Conservation (phyloP, 2,329 filamentous ascomycete genomes). For the Colletotrichum gigasporum region DNA sequence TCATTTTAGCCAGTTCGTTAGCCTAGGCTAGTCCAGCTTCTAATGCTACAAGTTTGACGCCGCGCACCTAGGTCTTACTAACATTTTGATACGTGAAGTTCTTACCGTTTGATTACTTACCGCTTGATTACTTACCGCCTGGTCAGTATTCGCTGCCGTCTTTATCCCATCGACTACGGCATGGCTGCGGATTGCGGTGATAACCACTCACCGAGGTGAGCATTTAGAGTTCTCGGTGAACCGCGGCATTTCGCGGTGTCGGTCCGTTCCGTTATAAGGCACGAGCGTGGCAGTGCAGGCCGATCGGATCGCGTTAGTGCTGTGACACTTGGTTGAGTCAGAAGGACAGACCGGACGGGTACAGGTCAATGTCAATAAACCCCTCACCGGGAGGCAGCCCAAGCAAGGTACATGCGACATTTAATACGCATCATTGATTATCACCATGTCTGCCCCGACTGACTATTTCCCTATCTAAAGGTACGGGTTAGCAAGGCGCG, state of each 20-base stretch:
- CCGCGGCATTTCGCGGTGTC: not conserved
- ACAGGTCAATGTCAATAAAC: conserved; percentile 24
- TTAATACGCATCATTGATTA: not conserved
- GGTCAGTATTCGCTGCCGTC: too few species aligned
- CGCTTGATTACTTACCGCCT: too few species aligned
- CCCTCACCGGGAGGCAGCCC: conserved; percentile 27
- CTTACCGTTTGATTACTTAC: too few species aligned
- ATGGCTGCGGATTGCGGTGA: too few species aligned
- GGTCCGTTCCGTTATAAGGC: conserved; percentile 9
- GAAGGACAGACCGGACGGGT: not conserved
- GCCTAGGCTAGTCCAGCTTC: too few species aligned
- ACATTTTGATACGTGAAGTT: too few species aligned
- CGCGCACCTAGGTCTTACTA: too few species aligned
- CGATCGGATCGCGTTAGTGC: conserved; percentile 24
- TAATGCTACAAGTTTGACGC: too few species aligned
- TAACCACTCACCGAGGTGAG: not conserved
- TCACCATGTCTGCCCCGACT: not conserved
- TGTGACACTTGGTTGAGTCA: conserved; percentile 7
- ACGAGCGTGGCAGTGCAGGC: conserved; percentile 27
- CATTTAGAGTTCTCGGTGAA: conserved; percentile 15
- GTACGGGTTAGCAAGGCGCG: not conserved
- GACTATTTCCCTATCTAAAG: not conserved
- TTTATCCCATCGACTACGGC: too few species aligned
- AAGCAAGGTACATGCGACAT: not conserved
- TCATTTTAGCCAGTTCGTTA: too few species aligned